Evolutionary conservation across 2,329 filamentous ascomycete species (phyloP).

Genomic region (Claviceps sorghi): DNA sequence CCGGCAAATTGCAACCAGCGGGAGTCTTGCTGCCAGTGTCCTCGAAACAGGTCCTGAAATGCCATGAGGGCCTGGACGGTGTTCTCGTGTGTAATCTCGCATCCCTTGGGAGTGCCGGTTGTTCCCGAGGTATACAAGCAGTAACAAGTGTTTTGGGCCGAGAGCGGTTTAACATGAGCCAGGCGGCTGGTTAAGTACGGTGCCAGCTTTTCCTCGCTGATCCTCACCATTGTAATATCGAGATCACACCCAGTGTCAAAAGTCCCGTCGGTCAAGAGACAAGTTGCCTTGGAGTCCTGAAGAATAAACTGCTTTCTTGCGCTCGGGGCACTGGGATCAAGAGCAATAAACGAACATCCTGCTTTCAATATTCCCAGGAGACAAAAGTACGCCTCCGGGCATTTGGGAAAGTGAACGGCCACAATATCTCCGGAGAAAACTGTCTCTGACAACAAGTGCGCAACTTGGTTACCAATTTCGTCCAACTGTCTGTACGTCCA

Average conservation of each 20-base stretch:
- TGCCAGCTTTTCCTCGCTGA: conserved; percentile 19
- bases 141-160: conserved; percentile 51
- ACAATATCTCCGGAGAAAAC: conserved; percentile 47
- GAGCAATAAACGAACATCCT: conserved; percentile 65
- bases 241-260: not conserved
- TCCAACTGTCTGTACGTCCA: conserved; percentile 72
- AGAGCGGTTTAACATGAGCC: conserved; percentile 9
- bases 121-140: conserved; percentile 81
- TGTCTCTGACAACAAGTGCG: conserved; percentile 42
- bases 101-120: conserved; percentile 76
- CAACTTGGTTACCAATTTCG: conserved; percentile 55
- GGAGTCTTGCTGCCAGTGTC: conserved; percentile 58
- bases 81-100: conserved; percentile 78
- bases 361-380: conserved; percentile 73
- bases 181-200: conserved; percentile 7
- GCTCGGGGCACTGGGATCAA: conserved; percentile 60
- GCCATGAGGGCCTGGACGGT: conserved; percentile 79
- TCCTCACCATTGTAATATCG: conserved; percentile 2
- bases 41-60: conserved; percentile 63
- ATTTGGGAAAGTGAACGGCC: conserved; percentile 72
- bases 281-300: conserved; percentile 51
- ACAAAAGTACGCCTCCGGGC: conserved; percentile 67
- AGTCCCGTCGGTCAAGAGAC: conserved; percentile 43
- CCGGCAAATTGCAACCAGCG: conserved; percentile 88
- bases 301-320: conserved; percentile 67